phyloP scores from a whole-genome alignment of 2,329 filamentous ascomycete species.

The Aspergillus sp. region DNA sequence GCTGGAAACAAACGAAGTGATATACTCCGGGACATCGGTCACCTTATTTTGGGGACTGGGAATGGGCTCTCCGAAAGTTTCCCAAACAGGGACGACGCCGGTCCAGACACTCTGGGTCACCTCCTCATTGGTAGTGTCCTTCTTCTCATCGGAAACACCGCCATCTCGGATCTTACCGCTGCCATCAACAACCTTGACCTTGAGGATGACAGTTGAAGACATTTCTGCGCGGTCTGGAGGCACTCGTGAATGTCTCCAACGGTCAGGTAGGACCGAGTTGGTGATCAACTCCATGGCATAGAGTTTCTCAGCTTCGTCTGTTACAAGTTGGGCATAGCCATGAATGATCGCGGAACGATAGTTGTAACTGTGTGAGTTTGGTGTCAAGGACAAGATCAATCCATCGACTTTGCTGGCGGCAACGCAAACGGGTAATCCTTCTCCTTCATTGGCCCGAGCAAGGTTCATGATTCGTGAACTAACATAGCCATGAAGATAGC shows the following conservation, averaged over 20 bases:
- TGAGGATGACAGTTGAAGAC: slow-evolving; percentile 69
- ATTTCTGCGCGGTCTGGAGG: slow-evolving; percentile 73
- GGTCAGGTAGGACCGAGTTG: slow-evolving; percentile 64
- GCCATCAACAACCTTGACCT: slow-evolving; percentile 65
- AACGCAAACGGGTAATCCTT: slow-evolving; percentile 68
- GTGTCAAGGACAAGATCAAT: slow-evolving; percentile 73
- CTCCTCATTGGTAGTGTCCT: slow-evolving; percentile 49
- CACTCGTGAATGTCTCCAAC: slow-evolving; percentile 67
- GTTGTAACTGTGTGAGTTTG: slow-evolving; percentile 80
- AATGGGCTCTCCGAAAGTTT: slow-evolving; percentile 62
- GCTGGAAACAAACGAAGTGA: slow-evolving; percentile 53
- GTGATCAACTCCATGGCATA: slow-evolving; percentile 79
- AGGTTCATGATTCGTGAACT: slow-evolving; percentile 73
- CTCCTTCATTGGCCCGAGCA: slow-evolving; percentile 42
- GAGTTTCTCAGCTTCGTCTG: slow-evolving; percentile 65
- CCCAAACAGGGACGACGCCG: slow-evolving; percentile 64
- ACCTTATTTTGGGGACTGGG: slow-evolving; percentile 59
- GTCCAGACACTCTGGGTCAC: slow-evolving; percentile 55
- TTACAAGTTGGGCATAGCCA: slow-evolving; percentile 68
- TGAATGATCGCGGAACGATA: slow-evolving; percentile 79
- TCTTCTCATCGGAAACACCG: slow-evolving; percentile 59
- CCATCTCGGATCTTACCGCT: slow-evolving; percentile 73
- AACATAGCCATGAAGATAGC: slow-evolving; percentile 84
- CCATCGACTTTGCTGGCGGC: slow-evolving; percentile 75
- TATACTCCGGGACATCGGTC: slow-evolving; percentile 58